phyloP scores from a whole-genome alignment of 2,329 filamentous ascomycete genomes.

The Keithomyces neogunnii region DNA sequence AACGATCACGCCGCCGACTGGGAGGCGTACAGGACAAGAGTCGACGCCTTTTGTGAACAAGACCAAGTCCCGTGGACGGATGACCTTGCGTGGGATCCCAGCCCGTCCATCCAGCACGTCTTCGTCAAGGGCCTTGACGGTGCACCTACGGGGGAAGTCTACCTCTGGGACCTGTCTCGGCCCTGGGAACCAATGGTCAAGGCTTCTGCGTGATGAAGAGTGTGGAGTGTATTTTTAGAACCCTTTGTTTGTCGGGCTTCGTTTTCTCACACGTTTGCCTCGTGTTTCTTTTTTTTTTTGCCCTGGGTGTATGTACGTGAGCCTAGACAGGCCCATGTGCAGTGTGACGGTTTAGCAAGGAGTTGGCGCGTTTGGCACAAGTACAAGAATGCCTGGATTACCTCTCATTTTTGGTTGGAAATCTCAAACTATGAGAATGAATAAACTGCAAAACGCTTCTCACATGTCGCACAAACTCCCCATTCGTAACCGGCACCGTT shows the following conservation, averaged over 20 bases:
- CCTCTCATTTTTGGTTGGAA: not conserved
- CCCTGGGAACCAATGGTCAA: slow-evolving; percentile 37
- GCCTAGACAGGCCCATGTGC: no score
- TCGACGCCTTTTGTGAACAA: slow-evolving; percentile 25
- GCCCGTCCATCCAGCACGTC: slow-evolving; percentile 20
- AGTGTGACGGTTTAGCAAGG: not conserved
- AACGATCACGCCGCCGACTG: slow-evolving; percentile 26
- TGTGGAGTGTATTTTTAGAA: no score
- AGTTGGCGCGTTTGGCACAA: slow-evolving; percentile 2
- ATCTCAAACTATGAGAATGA: not conserved
- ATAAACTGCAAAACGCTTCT: slow-evolving; percentile 1
- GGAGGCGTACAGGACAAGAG: slow-evolving; percentile 22
- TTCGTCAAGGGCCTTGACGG: slow-evolving; percentile 26
- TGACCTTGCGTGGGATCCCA: slow-evolving; percentile 11
- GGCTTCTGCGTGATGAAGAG: slow-evolving; percentile 20
- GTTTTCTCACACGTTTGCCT: not conserved
- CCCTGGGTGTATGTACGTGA: no score
- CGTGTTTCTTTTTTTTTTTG: not conserved
- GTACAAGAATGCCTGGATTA: not conserved
- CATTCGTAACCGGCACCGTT: not conserved
- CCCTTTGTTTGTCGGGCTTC: no score
- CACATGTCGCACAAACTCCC: slow-evolving; percentile 2
- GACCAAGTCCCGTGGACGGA: slow-evolving; percentile 19
- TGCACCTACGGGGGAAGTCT: slow-evolving; percentile 26
- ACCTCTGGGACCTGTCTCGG: slow-evolving; percentile 31